phyloP scores from a whole-genome alignment of 1,139 yeast species.

The Pichia sp. region DNA sequence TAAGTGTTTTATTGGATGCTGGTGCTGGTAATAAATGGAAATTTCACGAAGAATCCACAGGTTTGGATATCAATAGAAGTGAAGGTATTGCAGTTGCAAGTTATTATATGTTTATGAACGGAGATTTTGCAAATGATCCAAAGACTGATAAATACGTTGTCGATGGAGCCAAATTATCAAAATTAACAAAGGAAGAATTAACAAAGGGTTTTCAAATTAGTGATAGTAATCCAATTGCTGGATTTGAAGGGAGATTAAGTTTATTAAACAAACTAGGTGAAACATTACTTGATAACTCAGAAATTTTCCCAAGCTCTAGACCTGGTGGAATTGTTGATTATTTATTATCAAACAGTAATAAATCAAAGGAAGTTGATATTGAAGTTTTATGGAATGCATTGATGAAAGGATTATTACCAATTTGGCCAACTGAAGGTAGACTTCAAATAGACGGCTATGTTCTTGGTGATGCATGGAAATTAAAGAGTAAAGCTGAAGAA shows the following conservation, averaged over 20 bases:
- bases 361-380: constrained; percentile 32
- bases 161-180: constrained; percentile 35
- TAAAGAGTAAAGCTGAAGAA: constrained; percentile 31
- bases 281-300: constrained; percentile 33
- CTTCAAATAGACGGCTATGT: constrained; percentile 40
- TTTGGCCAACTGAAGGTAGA: constrained; percentile 55
- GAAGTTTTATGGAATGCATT: constrained; percentile 44
- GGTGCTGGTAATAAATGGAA: constrained; percentile 56
- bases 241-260: constrained; percentile 44
- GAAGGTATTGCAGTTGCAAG: constrained; percentile 59
- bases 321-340: constrained; percentile 52
- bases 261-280: constrained; percentile 41
- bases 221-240: constrained; percentile 42
- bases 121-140: constrained; percentile 34
- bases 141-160: constrained; percentile 34
- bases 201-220: constrained; percentile 39
- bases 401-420: constrained; percentile 44
- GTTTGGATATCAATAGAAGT: constrained; percentile 35
- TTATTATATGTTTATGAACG: constrained; percentile 44
- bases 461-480: constrained; percentile 55
- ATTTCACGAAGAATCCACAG: constrained; percentile 31
- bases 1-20: constrained; percentile 55
- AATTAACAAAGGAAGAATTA: constrained; percentile 28
- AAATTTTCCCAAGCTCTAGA: constrained; percentile 42
- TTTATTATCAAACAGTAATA: constrained; percentile 23